These are phyloP conservation scores for Penicillium mononematosum DNA, from an alignment of 495 filamentous ascomycete species.

Conservation along the genomic window DNA sequence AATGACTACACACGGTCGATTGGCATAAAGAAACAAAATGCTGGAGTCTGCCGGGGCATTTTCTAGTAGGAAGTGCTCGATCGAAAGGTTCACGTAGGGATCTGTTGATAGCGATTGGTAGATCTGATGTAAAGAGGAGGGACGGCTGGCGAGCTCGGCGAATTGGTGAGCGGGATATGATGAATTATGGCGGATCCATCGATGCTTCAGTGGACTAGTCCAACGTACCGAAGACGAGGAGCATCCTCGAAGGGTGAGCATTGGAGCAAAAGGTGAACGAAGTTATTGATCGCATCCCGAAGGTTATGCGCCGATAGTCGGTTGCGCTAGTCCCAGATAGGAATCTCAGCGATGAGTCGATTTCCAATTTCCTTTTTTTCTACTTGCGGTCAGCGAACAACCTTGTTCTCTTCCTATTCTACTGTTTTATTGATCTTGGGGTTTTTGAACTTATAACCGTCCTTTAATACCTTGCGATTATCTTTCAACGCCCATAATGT, in stretches of 20 bases:
- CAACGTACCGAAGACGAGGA: slow-evolving; percentile 5
- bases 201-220: not conserved
- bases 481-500: slow-evolving; percentile 56
- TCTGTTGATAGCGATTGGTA: slow-evolving; percentile 73
- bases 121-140: slow-evolving; percentile 58
- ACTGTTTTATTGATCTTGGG: slow-evolving; percentile 4
- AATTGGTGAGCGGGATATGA: slow-evolving; percentile 39
- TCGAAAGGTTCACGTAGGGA: slow-evolving; percentile 92
- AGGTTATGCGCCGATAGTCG: slow-evolving; percentile 29
- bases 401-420: not conserved
- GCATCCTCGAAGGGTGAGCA: slow-evolving; percentile 20
- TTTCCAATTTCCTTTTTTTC: slow-evolving; percentile 21
- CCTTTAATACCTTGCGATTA: not conserved
- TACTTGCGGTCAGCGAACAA: not conserved
- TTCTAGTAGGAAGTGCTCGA: slow-evolving; percentile 86
- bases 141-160: slow-evolving; percentile 42
- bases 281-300: slow-evolving; percentile 12
- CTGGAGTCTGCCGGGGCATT: slow-evolving; percentile 66
- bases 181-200: slow-evolving; percentile 32
- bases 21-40: slow-evolving; percentile 83
- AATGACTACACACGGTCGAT: slow-evolving; percentile 81
- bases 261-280: slow-evolving; percentile 19
- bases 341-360: slow-evolving; percentile 30
- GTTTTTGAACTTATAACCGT: not conserved
- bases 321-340: slow-evolving; percentile 35